Evolutionary conservation across 208 protist species (phyloP).

Genomic region (Tritrichomonas foetus): DNA sequence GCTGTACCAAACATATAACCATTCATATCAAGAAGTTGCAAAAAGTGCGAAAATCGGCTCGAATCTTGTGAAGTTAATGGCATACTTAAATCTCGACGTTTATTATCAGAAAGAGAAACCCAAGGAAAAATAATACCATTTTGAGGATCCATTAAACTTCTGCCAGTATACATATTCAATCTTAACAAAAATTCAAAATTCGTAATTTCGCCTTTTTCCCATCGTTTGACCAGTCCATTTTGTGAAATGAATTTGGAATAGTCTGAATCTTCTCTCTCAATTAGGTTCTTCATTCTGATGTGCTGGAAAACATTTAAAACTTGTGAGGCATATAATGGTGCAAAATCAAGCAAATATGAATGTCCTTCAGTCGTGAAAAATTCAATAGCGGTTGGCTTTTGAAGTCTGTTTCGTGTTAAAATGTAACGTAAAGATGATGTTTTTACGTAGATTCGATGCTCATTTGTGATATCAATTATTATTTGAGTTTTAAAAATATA

Average conservation of each 20-base stretch:
- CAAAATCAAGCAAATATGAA: not conserved
- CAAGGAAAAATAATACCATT: not conserved
- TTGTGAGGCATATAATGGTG: not conserved
- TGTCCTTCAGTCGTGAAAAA: not conserved
- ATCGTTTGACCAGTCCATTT: not conserved
- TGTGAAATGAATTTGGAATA: not conserved
- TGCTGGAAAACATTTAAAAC: not conserved
- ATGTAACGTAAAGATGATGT: not conserved
- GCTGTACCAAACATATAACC: not conserved
- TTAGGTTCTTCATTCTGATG: not conserved
- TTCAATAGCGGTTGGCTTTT: not conserved
- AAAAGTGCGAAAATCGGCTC: too few species aligned
- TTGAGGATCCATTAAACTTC: not conserved
- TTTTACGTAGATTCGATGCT: too few species aligned
- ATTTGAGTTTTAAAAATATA: too few species aligned
- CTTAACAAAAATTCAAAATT: not conserved
- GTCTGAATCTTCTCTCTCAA: too few species aligned
- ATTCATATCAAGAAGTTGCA: not conserved
- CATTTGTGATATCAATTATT: too few species aligned
- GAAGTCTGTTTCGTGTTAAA: not conserved
- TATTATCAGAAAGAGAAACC: not conserved
- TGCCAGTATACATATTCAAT: not conserved
- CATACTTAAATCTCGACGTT: not conserved
- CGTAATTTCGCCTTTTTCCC: not conserved
- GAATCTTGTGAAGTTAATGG: not conserved